Conservation (phyloP, 2,329 filamentous ascomycete species). For the Venturiaceae sp. region DNA sequence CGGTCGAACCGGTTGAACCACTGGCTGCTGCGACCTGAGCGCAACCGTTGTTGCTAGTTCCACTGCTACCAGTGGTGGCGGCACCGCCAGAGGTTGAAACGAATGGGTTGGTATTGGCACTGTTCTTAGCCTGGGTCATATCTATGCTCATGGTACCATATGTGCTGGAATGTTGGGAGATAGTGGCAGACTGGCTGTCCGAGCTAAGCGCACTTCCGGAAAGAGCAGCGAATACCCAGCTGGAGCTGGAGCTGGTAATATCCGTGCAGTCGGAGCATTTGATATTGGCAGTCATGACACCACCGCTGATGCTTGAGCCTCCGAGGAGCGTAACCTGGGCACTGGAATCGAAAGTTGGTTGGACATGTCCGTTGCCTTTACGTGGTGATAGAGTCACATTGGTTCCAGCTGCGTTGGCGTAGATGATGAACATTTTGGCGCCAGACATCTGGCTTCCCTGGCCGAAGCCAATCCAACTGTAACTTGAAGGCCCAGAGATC, state of each 20-base stretch:
- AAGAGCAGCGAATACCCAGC: slow-evolving; percentile 42
- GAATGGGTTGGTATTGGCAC: slow-evolving; percentile 31
- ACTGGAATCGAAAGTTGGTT: slow-evolving; percentile 31
- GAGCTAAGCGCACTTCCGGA: slow-evolving; percentile 38
- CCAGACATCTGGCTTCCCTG: slow-evolving; percentile 45
- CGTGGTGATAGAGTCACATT: slow-evolving; percentile 51
- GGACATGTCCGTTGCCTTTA: slow-evolving; percentile 30
- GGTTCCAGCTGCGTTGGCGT: slow-evolving; percentile 38
- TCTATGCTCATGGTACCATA: slow-evolving; percentile 35
- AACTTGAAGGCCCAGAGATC: slow-evolving; percentile 41
- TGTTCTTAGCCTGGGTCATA: slow-evolving; percentile 38
- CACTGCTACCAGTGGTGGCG: neutral
- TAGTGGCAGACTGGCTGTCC: slow-evolving; percentile 30
- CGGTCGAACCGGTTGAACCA: neutral
- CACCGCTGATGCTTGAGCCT: slow-evolving; percentile 42
- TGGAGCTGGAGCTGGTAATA: slow-evolving; percentile 31
- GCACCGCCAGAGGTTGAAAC: slow-evolving; percentile 9
- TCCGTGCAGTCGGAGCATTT: slow-evolving; percentile 37
- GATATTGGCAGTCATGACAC: slow-evolving; percentile 47
- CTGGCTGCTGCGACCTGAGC: neutral
- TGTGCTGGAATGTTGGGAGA: slow-evolving; percentile 35
- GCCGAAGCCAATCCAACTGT: slow-evolving; percentile 46
- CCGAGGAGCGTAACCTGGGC: slow-evolving; percentile 40
- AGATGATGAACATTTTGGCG: slow-evolving; percentile 50
- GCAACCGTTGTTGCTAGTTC: neutral